Conservation (phyloP, 164 flowering plant species). For the Protea cynaroides region DNA sequence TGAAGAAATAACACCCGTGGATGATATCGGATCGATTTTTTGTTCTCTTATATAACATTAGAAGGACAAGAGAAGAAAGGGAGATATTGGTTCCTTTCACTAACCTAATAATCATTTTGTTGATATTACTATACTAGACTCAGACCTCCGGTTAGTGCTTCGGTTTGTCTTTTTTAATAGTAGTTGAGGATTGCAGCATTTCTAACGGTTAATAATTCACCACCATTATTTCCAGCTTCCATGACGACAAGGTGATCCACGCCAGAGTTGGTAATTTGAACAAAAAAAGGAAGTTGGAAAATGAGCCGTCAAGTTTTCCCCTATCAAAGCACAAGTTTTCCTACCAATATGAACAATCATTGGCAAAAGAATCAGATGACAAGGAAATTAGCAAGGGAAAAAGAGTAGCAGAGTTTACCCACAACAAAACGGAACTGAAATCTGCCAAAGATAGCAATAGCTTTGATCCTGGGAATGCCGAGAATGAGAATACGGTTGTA, state of each 20-base stretch:
- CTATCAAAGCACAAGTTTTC: conserved; percentile 46
- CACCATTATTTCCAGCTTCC: conserved; percentile 19
- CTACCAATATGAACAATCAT: conserved; percentile 3
- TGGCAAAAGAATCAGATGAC: conserved; percentile 9
- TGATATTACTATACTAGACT: no score
- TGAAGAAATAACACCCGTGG: no score
- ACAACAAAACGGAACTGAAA: conserved; percentile 21
- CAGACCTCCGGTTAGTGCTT: no score
- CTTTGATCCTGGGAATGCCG: conserved; percentile 21
- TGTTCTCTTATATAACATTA: no score
- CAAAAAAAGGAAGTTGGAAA: conserved; percentile 63
- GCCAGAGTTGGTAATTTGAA: conserved; percentile 16
- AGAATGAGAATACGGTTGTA: conserved; percentile 8
- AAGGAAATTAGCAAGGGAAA: conserved; percentile 13
- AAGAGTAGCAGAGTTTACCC: neutral
- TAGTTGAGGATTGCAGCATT: no score
- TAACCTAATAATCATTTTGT: no score
- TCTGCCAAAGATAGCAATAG: conserved; percentile 54
- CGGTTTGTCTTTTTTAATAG: no score
- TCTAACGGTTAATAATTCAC: no score
- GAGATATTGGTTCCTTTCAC: no score
- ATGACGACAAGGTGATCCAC: conserved; percentile 2
- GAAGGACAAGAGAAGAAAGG: no score
- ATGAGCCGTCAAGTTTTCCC: conserved; percentile 42
- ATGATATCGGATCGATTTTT: no score